These are phyloP conservation scores for Lodderomyces pseudojiufengensis DNA, from an alignment of 1,139 yeast species.

Conservation along the genomic window DNA sequence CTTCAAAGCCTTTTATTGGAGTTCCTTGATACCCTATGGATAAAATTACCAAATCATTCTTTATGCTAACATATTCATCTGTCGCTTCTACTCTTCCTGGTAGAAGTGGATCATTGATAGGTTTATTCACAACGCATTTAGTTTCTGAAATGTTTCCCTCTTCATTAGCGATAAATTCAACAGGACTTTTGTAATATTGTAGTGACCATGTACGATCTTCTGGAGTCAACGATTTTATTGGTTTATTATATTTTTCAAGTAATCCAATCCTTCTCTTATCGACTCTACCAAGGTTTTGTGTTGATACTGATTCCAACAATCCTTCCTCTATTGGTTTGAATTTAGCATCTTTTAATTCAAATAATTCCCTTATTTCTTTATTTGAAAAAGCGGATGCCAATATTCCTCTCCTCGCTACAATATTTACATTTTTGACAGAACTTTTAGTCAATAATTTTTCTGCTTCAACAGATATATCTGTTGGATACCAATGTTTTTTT, in stretches of 20 bases:
- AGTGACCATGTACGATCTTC: slow-evolving; percentile 53
- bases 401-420: slow-evolving; percentile 85
- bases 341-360: slow-evolving; percentile 56
- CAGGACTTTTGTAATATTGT: slow-evolving; percentile 68
- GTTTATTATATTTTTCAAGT: slow-evolving; percentile 50
- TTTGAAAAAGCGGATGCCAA: slow-evolving; percentile 85
- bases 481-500: slow-evolving; percentile 52
- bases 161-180: slow-evolving; percentile 39
- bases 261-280: slow-evolving; percentile 67
- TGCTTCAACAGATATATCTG: slow-evolving; percentile 74
- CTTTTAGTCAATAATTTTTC: slow-evolving; percentile 49
- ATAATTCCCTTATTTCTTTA: slow-evolving; percentile 83
- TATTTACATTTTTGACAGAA: slow-evolving; percentile 56
- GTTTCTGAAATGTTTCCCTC: slow-evolving; percentile 44
- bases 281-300: slow-evolving; percentile 52
- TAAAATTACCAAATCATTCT: slow-evolving; percentile 69
- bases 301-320: slow-evolving; percentile 37
- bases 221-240: slow-evolving; percentile 17
- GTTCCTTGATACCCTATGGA: slow-evolving; percentile 83
- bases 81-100: slow-evolving; percentile 42
- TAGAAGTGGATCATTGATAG: slow-evolving; percentile 32
- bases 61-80: slow-evolving; percentile 31
- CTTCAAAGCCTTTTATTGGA: slow-evolving; percentile 56
- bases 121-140: slow-evolving; percentile 43
- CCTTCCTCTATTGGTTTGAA: slow-evolving; percentile 53